Percentiles rank a stretch among this genome's conserved stretches.
Conservation (phyloP, 2,329 filamentous ascomycete species). For the Rhinocladiella similis region DNA sequence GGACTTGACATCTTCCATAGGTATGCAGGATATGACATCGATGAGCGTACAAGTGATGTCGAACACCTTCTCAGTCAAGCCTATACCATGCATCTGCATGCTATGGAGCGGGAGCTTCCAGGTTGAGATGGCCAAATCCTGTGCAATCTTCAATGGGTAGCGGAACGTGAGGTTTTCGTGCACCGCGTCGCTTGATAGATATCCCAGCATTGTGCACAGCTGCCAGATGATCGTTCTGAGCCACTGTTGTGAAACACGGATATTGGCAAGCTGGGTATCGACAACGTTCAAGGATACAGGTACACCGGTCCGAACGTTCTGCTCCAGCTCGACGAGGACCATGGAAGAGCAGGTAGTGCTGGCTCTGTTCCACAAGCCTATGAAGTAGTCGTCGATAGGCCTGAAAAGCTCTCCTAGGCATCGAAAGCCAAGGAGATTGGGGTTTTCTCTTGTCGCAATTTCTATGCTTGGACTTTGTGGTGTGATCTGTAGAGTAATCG, state of each 20-base stretch:
- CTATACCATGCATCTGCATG: constrained; percentile 72
- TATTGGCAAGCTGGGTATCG: constrained; percentile 19
- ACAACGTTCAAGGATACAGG: constrained; percentile 4
- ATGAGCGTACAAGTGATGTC: constrained; percentile 72
- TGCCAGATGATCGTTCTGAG: constrained; percentile 71
- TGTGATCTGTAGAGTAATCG: constrained; percentile 65
- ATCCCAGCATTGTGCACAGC: constrained; percentile 64
- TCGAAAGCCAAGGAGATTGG: constrained; percentile 56
- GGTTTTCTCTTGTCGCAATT: constrained; percentile 58
- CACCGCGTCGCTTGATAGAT: constrained; percentile 58
- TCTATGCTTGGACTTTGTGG: constrained; percentile 59
- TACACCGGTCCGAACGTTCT: constrained; percentile 42
- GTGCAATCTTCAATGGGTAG: constrained; percentile 62
- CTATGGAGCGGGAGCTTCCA: constrained; percentile 70
- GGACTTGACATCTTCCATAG: constrained; percentile 59
- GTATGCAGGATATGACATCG: constrained; percentile 67
- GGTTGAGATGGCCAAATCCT: constrained; percentile 64
- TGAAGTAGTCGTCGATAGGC: constrained; percentile 64
- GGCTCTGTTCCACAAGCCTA: constrained; percentile 66
- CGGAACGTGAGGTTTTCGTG: constrained; percentile 63
- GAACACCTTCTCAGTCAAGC: constrained; percentile 78
- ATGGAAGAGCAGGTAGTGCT: constrained; percentile 56
- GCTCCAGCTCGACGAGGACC: constrained; percentile 59
- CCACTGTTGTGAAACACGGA: constrained; percentile 67
- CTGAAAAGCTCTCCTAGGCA: constrained; percentile 63